Base-by-base conservation (phyloP, 2,329 filamentous ascomycete genomes). In the Graphilbum fragrans region DNA sequence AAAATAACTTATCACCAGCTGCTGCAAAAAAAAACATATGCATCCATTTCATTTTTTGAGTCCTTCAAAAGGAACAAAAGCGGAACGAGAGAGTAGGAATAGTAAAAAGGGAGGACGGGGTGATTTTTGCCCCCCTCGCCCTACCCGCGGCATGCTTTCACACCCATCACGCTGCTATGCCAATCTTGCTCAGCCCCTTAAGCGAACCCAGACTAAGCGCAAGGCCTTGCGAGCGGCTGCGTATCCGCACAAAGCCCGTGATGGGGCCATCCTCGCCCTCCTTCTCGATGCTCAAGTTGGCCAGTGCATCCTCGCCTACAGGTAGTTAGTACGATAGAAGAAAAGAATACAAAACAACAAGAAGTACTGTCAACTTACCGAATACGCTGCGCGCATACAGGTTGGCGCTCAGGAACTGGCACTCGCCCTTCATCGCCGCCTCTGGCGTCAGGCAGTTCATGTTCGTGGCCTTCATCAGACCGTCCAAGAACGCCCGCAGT, bases 391-490 rank as follows among this genome's bases (percentile, higher is more conserved):
- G 79, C 47, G 92, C 92, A 57, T 98, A 98, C 32, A 98, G 66
- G 56, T 98, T 98, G 18, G 92, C 92, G 57, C 88, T 95, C 60
- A 98, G 64, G 71, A 98, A 98, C 58, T 95, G 88, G 59, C 92
- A 98, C 55, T 98, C 92, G 40, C 92, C 92, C 70, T 94, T 90
- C 60, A 98, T 74, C 45, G 87, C 94, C 20, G 90, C 92, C 57
- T 96, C 92, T 3, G 92, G 92, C 7, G 92, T 98, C 55, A 98
- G 66, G 61, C 92, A 98, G 60, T 81, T 92, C 92, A 98, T 98
- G 64, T 98, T 96, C 41, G 92, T 98, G 60, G 84, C 90, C 47
- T 87, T 86, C 92, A 96, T 96, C 46, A 98, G 69, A 59, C 94
- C 82, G 52, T 86, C 82, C 49, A 98, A 67, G 76, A 98, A 98